Conservation (phyloP, 805 yeast species). For the Hanseniaspora vineae region DNA sequence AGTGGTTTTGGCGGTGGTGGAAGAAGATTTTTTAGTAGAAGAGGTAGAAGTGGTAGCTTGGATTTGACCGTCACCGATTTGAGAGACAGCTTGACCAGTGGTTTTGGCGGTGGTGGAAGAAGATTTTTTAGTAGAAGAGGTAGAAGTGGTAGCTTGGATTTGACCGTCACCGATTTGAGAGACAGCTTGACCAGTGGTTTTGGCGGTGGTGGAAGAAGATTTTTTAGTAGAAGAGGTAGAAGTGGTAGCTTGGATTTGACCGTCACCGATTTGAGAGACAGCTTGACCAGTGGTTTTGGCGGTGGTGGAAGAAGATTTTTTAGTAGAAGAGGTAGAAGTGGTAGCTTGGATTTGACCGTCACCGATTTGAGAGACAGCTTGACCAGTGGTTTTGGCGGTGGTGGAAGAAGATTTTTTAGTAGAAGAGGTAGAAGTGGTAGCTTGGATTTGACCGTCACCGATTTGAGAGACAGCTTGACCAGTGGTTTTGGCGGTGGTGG, state of each 20-base stretch:
- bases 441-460: slow-evolving; percentile 20
- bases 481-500: no score
- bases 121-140: slow-evolving; percentile 4
- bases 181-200: slow-evolving; percentile 8
- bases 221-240: slow-evolving; percentile 14
- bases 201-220: slow-evolving; percentile 10
- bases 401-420: slow-evolving; percentile 7
- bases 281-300: no score
- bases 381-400: no score
- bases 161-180: slow-evolving; percentile 38
- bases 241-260: slow-evolving; percentile 28
- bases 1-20: slow-evolving; percentile 6
- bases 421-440: slow-evolving; percentile 26
- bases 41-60: slow-evolving; percentile 22
- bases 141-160: slow-evolving; percentile 24
- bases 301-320: slow-evolving; percentile 8
- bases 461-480: slow-evolving; percentile 26
- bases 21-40: slow-evolving; percentile 3
- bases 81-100: slow-evolving; percentile 17
- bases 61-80: slow-evolving; percentile 35
- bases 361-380: slow-evolving; percentile 24
- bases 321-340: slow-evolving; percentile 21
- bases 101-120: slow-evolving; percentile 7
- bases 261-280: slow-evolving; percentile 23
- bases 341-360: slow-evolving; percentile 26